Conservation (phyloP, 1,284 basidiomycete genomes). For the Inonotus obliquus region DNA sequence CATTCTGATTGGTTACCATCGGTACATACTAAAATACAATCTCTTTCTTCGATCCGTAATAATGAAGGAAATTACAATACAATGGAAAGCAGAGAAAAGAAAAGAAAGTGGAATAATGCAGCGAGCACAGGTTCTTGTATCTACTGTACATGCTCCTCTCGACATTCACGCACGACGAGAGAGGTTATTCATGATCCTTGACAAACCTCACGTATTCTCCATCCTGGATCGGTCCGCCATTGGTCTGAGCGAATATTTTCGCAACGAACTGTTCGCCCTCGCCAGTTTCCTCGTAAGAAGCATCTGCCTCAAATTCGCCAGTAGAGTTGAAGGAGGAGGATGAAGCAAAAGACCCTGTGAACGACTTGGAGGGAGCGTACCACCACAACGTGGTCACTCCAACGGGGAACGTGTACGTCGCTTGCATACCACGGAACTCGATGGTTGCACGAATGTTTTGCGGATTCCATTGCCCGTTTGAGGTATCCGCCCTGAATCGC, state of each 20-base stretch:
- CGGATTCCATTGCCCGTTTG: slow-evolving; percentile 53
- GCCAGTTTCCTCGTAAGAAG: background rate
- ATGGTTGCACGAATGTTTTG: slow-evolving; percentile 59
- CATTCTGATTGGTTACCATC: too few species aligned
- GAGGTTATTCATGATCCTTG: background rate
- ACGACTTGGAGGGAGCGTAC: slow-evolving; percentile 30
- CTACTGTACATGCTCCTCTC: too few species aligned
- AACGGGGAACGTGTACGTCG: slow-evolving; percentile 62
- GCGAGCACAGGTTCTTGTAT: too few species aligned
- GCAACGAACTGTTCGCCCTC: slow-evolving; percentile 7
- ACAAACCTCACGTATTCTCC: slow-evolving; percentile 8
- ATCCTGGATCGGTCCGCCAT: slow-evolving; percentile 2
- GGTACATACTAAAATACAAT: too few species aligned
- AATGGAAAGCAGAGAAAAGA: too few species aligned
- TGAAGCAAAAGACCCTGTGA: background rate
- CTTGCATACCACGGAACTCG: slow-evolving; percentile 65
- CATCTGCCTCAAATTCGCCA: background rate
- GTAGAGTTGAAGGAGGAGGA: background rate
- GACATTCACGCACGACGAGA: background rate
- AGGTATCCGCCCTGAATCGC: slow-evolving; percentile 43
- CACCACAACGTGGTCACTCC: slow-evolving; percentile 49
- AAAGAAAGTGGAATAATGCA: too few species aligned
- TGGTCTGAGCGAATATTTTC: background rate
- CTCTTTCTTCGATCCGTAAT: too few species aligned
- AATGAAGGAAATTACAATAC: too few species aligned